Evolutionary conservation across 345 rosid genomes (phyloP).

Genomic region (Syzygium oleosum): DNA sequence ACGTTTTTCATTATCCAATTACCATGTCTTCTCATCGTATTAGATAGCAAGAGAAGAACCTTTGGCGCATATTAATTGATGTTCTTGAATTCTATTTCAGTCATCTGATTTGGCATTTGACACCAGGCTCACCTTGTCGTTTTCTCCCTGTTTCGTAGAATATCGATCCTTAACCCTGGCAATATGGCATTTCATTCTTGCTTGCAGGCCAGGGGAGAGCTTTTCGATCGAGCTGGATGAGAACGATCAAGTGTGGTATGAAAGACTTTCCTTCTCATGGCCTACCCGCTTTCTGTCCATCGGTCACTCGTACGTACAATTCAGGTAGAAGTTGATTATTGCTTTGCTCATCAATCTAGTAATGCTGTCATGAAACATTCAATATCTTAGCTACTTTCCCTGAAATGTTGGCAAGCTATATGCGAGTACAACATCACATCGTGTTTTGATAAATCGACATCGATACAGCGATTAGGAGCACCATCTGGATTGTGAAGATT

Average conservation of each 20-base stretch:
- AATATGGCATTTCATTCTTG: background rate
- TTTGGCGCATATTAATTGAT: too few species aligned
- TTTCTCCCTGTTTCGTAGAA: background rate
- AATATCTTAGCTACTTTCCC: slow-evolving; percentile 4
- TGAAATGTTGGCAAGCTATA: background rate
- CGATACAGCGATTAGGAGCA: background rate
- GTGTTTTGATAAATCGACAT: too few species aligned
- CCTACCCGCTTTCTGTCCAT: slow-evolving; percentile 76
- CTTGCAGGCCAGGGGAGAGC: slow-evolving; percentile 76
- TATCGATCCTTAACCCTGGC: too few species aligned
- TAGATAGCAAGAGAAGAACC: too few species aligned
- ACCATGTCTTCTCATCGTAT: too few species aligned
- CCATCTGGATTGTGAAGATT: too few species aligned
- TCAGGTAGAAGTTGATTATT: slow-evolving; percentile 35
- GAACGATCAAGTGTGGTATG: slow-evolving; percentile 78
- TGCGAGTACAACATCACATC: too few species aligned
- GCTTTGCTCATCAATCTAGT: slow-evolving; percentile 52
- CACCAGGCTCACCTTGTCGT: too few species aligned
- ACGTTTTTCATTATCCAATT: too few species aligned
- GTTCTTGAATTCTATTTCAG: too few species aligned
- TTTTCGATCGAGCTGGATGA: slow-evolving; percentile 74
- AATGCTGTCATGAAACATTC: slow-evolving; percentile 46
- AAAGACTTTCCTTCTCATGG: slow-evolving; percentile 60
- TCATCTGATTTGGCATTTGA: too few species aligned
- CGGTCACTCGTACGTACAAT: slow-evolving; percentile 59